Evolutionary conservation across 257 asterid genomes (phyloP), one percentile per base, ranked within the genome.

Genomic region (Buddleja alternifolia): DNA sequence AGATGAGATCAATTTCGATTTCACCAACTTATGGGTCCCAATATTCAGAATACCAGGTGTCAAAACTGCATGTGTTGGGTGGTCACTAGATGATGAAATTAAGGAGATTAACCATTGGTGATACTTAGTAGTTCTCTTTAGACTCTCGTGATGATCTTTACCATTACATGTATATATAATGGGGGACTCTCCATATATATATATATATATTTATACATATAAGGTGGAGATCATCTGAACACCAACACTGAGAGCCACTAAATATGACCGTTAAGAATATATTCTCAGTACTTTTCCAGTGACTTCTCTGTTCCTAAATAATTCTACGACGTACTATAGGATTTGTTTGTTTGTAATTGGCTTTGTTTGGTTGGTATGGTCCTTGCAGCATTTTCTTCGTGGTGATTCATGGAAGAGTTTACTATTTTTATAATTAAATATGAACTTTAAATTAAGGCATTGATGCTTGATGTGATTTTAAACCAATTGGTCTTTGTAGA

Each of bases 11-110:
- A 60, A 67, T 70, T 12, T 67, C 44, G 74, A 5, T 67, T 67
- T 74, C 64, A 60, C 44, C 66, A 68, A 74, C 58, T 41, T n/a
- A 15, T 74, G 74, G 79, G 74, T 52, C 79, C 74, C 73, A 52
- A 37, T 15, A 16, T 56, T 56, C 40, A 10, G 47, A 45, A 19
- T n/a, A 41, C 45, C 20, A 7, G 56, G 39, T 23, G 55, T 3
- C 40, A 23, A 58, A 0, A 11, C 46, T 17, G 11, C 10, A 12
- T 23, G 32, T 44, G 23, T 8, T 15, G 45, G 46, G 32, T 10
- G 16, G 34, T 19, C 48, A 16, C 60, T 9, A 7, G 0, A 24
- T 6, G 51, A 71, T 24, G 14, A 60, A 51, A 51, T 8, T 8
- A 40, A n/a, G n/a, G n/a, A n/a, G n/a, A n/a, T n/a, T n/a, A n/a